Base-by-base conservation (phyloP, 306 rosid genomes). In the Malus orientalis region DNA sequence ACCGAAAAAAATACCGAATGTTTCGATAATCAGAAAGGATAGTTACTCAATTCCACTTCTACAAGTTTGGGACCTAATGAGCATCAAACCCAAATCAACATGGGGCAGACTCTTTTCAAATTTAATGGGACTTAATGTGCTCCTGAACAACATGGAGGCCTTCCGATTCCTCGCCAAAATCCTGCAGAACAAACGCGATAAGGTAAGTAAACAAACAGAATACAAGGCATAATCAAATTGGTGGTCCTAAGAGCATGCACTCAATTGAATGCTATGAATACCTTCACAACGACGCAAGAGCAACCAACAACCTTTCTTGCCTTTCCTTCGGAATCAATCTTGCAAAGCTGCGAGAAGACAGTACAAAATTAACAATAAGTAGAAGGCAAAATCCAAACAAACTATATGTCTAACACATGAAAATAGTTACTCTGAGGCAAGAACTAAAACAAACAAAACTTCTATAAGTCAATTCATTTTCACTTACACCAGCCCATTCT, bases 401-500 rank as follows among this genome's bases (percentile, higher is more conserved):
- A 65, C 51, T 20, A 29, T 44, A 63, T 63, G 19, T 8, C 42
- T 25, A 69, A 14, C 58, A 25, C 1, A 29, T 10, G 38, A 4
- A 15, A 59, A 59, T 10, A 40, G 44, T 12, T 27, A 74, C 27
- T 27, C 12, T 1, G 15, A 45, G 47, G 60, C 45, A 74, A 29
- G 45, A 62, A 30, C 8, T 27, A 42, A 30, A 61, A 29, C 40
- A 14, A 25, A 32, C 6, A 32, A 32, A 32, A 49, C 42, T 47
- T n/a, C 66, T 20, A 8, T 20, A 11, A 1, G 47, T 4, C 10
- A 55, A 23, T 11, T 11, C 16, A 76, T 22, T 76, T 19, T 15
- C 20, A 86, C 97, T 87, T 87, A 92, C 97, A 75, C 96, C 97
- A 66, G 90, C 85, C 96, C 96, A 92, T 81, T 92, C 96, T 65